Percentiles rank a stretch among this genome's conserved stretches.
These are phyloP conservation scores for Amaranthus hypochondriacus DNA, from an alignment of 148 eudicot genomes.

Conservation along the genomic window DNA sequence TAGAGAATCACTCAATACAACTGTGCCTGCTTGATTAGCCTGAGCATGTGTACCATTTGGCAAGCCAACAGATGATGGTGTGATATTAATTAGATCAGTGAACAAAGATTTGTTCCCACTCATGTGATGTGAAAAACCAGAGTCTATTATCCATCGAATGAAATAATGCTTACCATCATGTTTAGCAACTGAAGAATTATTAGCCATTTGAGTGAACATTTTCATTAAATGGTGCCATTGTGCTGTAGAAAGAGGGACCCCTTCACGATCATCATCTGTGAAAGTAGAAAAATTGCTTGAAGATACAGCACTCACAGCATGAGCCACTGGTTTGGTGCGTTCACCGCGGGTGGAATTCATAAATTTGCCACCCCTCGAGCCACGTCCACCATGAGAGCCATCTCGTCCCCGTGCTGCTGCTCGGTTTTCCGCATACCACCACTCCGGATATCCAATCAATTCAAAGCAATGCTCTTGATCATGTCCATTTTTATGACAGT, in stretches of 20 bases:
- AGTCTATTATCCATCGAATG: neutral
- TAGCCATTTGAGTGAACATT: neutral
- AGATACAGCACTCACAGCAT: neutral
- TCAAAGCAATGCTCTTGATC: neutral
- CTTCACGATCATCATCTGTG: neutral
- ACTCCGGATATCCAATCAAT: neutral
- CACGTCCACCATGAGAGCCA: neutral
- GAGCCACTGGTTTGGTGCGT: neutral
- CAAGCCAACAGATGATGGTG: neutral
- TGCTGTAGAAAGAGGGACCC: neutral
- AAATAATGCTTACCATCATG: slow-evolving; percentile 3
- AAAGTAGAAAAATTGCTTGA: too few relatives aligned
- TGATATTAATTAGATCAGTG: neutral
- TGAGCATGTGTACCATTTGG: neutral
- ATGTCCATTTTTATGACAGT: neutral
- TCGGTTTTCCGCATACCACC: neutral
- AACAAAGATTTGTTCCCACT: neutral
- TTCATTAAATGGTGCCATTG: neutral
- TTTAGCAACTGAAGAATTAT: neutral
- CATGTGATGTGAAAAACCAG: neutral
- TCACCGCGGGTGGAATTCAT: neutral
- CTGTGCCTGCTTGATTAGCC: neutral
- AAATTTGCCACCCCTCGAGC: too few relatives aligned
- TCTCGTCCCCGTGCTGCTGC: neutral
- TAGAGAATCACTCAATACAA: neutral